Evolutionary conservation across 129 eudicot species (phyloP).

Genomic region (Silybum marianum): DNA sequence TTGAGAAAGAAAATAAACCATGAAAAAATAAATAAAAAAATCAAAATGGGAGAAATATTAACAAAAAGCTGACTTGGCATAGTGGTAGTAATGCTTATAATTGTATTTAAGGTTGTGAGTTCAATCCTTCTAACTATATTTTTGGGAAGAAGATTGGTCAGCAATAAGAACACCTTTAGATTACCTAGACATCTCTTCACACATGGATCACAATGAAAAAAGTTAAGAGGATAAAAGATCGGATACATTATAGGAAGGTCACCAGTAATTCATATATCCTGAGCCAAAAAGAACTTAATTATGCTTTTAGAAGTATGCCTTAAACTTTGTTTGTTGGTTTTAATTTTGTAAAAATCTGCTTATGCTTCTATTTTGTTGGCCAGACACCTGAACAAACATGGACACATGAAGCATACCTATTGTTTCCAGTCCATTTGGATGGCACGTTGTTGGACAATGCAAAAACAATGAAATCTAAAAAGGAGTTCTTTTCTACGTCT

Average conservation of each 20-base stretch:
- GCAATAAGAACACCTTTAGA: neutral
- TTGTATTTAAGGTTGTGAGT: too few relatives aligned
- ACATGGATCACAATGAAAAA: neutral
- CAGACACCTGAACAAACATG: slow-evolving; percentile 74
- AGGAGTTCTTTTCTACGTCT: slow-evolving; percentile 75
- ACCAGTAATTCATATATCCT: neutral
- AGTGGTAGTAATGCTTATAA: too few relatives aligned
- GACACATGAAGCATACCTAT: slow-evolving; percentile 91
- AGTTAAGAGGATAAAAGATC: neutral
- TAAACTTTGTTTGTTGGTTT: slow-evolving; percentile 23
- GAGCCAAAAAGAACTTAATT: neutral
- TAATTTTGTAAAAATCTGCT: slow-evolving; percentile 2
- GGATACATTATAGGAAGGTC: neutral
- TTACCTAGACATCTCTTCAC: neutral
- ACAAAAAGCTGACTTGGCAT: too few relatives aligned
- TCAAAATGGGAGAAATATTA: too few relatives aligned
- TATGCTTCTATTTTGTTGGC: slow-evolving; percentile 4
- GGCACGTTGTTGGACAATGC: slow-evolving; percentile 85
- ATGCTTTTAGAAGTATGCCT: slow-evolving; percentile 7
- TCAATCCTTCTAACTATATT: too few relatives aligned
- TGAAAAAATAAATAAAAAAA: too few relatives aligned
- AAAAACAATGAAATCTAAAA: slow-evolving; percentile 67
- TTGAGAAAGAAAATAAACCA: too few relatives aligned
- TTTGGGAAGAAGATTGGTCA: neutral
- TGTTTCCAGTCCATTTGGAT: slow-evolving; percentile 92